Evolutionary conservation across 257 asterid genomes (phyloP), one percentile per base, ranked within the genome.

Genomic region (Cinchona pubescens): DNA sequence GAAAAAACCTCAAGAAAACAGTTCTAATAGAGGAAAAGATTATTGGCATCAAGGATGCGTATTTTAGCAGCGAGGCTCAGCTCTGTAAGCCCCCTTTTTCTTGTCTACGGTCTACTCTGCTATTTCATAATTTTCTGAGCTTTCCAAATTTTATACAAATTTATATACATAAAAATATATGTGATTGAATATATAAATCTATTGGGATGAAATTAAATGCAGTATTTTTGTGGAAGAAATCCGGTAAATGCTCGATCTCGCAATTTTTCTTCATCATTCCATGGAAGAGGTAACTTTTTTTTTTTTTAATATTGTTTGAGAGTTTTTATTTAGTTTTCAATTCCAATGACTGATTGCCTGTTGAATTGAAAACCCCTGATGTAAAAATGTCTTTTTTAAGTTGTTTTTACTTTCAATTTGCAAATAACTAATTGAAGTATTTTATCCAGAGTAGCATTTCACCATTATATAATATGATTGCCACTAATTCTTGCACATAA

Each of bases 211-310:
- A 76, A 25, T 73, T 76, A 37, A 73, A 48, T 86, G 85, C 91
- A 91, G 96, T 68, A 77, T 73, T 55, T 91, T 40, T 78, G 79
- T 78, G 81, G 91, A 84, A 85, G 87, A 74, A 83, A 79, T 58
- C 86, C 85, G 12, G 81, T 75, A 64, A 81, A 67, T 81, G 49
- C 79, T 53, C 93, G 82, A 69, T 78, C 86, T 76, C 87, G 88
- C 42, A 76, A 81, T 23, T 85, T 86, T 74, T 90, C 88, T 69
- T 79, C 96, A 45, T 82, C 96, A 25, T 68, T 81, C 79, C 82
- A 42, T 40, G 82, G 75, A 75, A 76, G 80, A 77, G 94, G 96
- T 84, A 67, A 65, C 27, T 14, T 59, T 58, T 18, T 55, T 32
- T 3, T 55, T 16, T 16, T 75, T 0, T 30, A n/a, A n/a, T n/a